Base-by-base conservation (phyloP, 306 rosid species). In the Vachellia pachyceras region DNA sequence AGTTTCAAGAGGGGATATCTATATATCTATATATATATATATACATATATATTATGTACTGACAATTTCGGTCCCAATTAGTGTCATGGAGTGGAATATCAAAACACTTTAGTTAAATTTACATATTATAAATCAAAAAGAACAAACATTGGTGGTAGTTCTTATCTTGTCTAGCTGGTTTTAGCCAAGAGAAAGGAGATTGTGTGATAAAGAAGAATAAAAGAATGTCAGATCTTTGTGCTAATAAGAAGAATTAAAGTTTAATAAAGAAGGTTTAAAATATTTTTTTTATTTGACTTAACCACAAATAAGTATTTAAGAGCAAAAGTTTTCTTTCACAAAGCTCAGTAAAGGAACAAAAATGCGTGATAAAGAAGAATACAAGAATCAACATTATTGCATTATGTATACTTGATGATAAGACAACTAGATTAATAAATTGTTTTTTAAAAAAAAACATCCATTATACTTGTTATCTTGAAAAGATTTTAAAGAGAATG, bases 51-150 rank as follows among this genome's bases (percentile, higher is more conserved):
- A 29, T 29, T 37, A 37, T 37, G 5, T 37, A 37, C 41, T 37
- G 41, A 37, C 5, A 37, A 37, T 37, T 37, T 40, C 66, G 33
- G 68, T 82, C 80, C 46, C 44, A 60, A 64, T 80, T 82, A 72
- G 79, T 79, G 86, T 68, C 33, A 72, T 41, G 75, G 49, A 50
- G 72, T 66, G 82, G 82, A 83, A 85, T 76, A 64, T 76, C 57
- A 58, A 69, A 58, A 69, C 55, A 40, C 77, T 50, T 44, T 1
- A 60, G 52, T 11, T 11, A 13, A 46, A 12, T 46, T 46, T 12
- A 29, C 58, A 83, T 20, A 69, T 75, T 66, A 77, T 55, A 82
- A 70, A 86, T 74, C 69, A 82, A 82, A 58, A 77, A 77, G 50
- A 52, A 70, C 75, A 58, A 70, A 58, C 79, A 84, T 78, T 68